phyloP scores from a whole-genome alignment of 176 grass and related monocot species.

The Hsuehochloa calcarea region DNA sequence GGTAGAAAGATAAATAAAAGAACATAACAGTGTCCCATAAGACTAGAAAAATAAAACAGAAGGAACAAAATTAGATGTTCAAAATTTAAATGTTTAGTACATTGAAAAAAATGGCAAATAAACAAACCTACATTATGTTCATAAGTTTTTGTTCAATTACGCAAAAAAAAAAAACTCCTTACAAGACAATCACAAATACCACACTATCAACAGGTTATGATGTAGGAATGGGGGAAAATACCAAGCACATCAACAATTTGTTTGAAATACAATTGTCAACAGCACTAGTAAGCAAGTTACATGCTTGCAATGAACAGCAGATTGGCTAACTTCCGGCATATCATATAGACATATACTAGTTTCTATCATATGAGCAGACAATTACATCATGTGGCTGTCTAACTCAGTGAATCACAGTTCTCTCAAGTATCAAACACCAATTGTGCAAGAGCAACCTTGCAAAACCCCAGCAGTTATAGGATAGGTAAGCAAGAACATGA shows the following conservation, averaged over 20 bases:
- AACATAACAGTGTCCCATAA: not conserved
- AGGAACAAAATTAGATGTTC: not conserved
- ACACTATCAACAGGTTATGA: not conserved
- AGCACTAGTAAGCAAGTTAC: not conserved
- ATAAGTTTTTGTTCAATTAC: not conserved
- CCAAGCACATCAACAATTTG: not conserved
- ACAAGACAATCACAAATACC: not conserved
- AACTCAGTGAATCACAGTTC: not conserved
- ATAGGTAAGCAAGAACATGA: constrained; percentile 5
- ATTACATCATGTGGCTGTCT: not conserved
- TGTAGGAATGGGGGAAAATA: not conserved
- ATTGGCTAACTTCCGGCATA: not conserved
- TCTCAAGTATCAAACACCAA: constrained; percentile 6
- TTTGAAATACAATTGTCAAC: not conserved
- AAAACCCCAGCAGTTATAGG: not conserved
- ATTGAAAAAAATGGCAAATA: not conserved
- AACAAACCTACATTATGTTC: not conserved
- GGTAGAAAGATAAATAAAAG: not conserved
- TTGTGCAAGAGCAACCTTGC: not conserved
- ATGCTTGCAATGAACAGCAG: not conserved
- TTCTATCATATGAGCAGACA: not conserved
- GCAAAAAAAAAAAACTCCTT: not conserved
- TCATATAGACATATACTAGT: not conserved
- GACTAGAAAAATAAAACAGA: constrained; percentile 13
- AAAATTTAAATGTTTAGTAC: not conserved